Base-by-base conservation (phyloP, 257 asterid species). In the Solanum sejunctum region DNA sequence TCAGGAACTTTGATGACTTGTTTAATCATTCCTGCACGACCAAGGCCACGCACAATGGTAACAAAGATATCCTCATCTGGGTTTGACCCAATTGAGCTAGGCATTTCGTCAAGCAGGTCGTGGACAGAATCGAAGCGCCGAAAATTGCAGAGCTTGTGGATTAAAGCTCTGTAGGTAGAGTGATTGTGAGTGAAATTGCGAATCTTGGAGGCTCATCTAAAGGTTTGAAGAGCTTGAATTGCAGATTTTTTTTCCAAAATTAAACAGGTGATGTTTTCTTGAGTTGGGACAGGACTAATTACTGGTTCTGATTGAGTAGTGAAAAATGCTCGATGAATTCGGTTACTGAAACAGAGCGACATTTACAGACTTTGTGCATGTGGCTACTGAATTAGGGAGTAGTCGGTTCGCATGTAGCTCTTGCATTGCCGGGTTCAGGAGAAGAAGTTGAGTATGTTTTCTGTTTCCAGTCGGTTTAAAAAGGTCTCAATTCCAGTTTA, bases 21-120 rank as follows among this genome's bases (percentile, higher is more conserved):
- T 83, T 88, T 91, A 49, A 86, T 88, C 95, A 88, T 94, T 87
- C 87, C 86, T 80, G 94, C 95, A 70, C 95, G 93, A 49, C 94
- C 98, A n/a, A 88, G 89, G 10, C 98, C 97, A 8, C 98, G 98
- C 15, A 87, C 95, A 1, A 95, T 26, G 0, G 98, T 97, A 71
- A 95, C 78, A 70, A 97, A 95, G 85, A 92, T 91, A 88, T 89
- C 98, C 12, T 95, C 98, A 83, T 92, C 94, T 0, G 97, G 95
- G 57, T 88, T 47, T 39, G 83, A 84, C 43, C 93, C 94, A 70
- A 89, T 89, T 69, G 90, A 88, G 82, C 88, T 86, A 55, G 93
- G 95, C 97, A 97, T 97, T 97, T 97, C 97, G 13, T 95, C 98
- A 88, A 97, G 95, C 92, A 97, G 75, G 11, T 90, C 86, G 5